Evolutionary conservation across 768 basidiomycete genomes (phyloP).

Genomic region (Termitomyces sp.): DNA sequence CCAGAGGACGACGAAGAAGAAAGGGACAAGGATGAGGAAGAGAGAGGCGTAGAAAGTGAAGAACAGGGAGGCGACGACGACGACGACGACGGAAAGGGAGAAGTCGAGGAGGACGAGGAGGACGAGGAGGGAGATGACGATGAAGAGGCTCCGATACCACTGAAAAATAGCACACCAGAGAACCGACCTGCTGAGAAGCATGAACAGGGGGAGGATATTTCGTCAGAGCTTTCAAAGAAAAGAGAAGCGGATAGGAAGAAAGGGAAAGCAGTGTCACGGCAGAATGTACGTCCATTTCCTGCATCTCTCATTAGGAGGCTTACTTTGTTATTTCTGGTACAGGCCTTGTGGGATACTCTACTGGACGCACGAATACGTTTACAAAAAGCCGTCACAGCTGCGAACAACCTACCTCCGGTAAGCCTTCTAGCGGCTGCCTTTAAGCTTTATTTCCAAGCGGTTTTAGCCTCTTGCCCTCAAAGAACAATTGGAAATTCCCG

Average conservation of each 20-base stretch:
- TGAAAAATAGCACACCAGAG: neutral
- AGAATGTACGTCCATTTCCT: constrained; percentile 55
- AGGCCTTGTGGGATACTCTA: constrained; percentile 84
- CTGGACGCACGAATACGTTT: constrained; percentile 89
- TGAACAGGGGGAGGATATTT: constrained; percentile 34
- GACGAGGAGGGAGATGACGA: neutral
- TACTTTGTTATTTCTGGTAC: constrained; percentile 1
- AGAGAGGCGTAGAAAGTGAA: neutral
- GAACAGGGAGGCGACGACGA: constrained; percentile 7
- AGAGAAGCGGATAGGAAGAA: constrained; percentile 73
- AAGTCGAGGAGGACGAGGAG: neutral
- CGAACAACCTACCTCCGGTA: constrained; percentile 65
- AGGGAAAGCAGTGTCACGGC: constrained; percentile 77
- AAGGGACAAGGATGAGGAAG: neutral
- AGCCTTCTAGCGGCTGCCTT: constrained; percentile 17
- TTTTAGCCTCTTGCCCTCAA: constrained; percentile 29
- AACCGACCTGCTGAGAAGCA: constrained; percentile 9
- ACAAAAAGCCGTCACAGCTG: constrained; percentile 70
- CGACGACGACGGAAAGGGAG: neutral
- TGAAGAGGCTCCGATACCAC: neutral
- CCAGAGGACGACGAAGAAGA: constrained; percentile 10
- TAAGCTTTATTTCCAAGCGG: neutral
- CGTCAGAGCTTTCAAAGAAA: constrained; percentile 49
- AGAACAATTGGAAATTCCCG: constrained; percentile 30
- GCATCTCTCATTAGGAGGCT: neutral